Base-by-base conservation (phyloP, 1,284 basidiomycete species). In the Moesziomyces sp. region DNA sequence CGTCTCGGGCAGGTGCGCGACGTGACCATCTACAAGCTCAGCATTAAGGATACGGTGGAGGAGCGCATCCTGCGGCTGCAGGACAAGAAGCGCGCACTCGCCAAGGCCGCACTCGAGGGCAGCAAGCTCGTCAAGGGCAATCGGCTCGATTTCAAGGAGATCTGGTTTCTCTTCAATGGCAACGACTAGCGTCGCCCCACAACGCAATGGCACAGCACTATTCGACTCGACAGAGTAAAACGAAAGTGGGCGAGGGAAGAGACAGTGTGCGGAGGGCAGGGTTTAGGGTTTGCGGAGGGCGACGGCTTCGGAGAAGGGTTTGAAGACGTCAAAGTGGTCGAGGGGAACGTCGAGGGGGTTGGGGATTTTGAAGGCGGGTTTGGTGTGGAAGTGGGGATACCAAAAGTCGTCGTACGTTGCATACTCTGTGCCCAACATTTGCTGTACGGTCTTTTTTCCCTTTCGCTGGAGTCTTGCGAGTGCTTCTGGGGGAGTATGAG, bases 1-100 rank as follows among this genome's bases (percentile, higher is more conserved):
- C 89, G 93, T 44, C 89, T 92, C 56, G 94, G 95, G 11, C 96
- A 98, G 86, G 91, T 87, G 50, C 89, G 90, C 16, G 88, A 91
- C 61, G 95, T 98, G 43, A 90, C 92, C 82, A 95, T 98, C 75
- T 94, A 91, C 88, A 99, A 99, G 86, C 88, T 99, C 35, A 93
- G 91, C 62, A 91, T 99, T 62, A 89, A 90, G 44, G 87, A 90
- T 47, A 96, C 94, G 0, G 93, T 98, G 11, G 96, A 99, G 79
- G 91, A 95, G 81, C 90, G 94, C 40, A 94, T 94, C 64, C 86
- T 94, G 35, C 87, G 87, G 75, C 89, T 91, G 63, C 70, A 86
- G 64, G 66, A 87, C 86, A 89, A 90, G 85, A 98, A 98, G 86
- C 89, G 94, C 10, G 90, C 89, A 52, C 87, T 98, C 1, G 90